These are phyloP conservation scores for Posidonia australis DNA, from an alignment of 106 monocot species.

Conservation along the genomic window DNA sequence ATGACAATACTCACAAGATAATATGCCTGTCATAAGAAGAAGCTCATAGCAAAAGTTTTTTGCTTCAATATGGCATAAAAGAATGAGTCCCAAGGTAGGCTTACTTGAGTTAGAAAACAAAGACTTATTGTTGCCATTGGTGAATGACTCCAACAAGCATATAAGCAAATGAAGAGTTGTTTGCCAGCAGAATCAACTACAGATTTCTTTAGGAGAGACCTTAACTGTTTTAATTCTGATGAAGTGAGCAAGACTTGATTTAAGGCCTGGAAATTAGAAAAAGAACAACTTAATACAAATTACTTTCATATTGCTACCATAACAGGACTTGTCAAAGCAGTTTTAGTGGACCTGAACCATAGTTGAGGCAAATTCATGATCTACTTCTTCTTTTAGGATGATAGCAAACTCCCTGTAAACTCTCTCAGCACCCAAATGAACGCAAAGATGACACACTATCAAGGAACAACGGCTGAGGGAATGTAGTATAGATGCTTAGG, in stretches of 20 bases:
- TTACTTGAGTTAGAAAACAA: slow-evolving; percentile 85
- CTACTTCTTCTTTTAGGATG: slow-evolving; percentile 58
- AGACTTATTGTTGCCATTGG: slow-evolving; percentile 86
- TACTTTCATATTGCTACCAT: no score
- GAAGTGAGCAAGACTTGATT: slow-evolving; percentile 94
- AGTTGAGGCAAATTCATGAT: slow-evolving; percentile 62
- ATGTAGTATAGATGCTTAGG: neutral
- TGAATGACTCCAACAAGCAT: slow-evolving; percentile 94
- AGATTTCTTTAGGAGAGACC: slow-evolving; percentile 61
- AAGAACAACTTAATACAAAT: no score
- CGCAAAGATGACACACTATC: slow-evolving; percentile 76
- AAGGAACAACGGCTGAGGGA: slow-evolving; percentile 64
- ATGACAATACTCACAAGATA: slow-evolving; percentile 69
- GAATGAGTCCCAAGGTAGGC: neutral
- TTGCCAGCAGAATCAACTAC: slow-evolving; percentile 55
- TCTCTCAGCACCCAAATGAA: slow-evolving; percentile 73
- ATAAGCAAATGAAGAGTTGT: slow-evolving; percentile 62
- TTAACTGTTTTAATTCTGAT: slow-evolving; percentile 59
- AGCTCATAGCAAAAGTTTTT: no score
- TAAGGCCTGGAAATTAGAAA: slow-evolving; percentile 51
- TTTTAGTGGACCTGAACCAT: slow-evolving; percentile 69
- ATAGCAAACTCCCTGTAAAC: slow-evolving; percentile 78
- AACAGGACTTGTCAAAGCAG: neutral
- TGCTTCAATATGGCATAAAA: no score
- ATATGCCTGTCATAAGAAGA: slow-evolving; percentile 65